phyloP scores from a whole-genome alignment of 495 filamentous ascomycete species.

The Podospora conica region DNA sequence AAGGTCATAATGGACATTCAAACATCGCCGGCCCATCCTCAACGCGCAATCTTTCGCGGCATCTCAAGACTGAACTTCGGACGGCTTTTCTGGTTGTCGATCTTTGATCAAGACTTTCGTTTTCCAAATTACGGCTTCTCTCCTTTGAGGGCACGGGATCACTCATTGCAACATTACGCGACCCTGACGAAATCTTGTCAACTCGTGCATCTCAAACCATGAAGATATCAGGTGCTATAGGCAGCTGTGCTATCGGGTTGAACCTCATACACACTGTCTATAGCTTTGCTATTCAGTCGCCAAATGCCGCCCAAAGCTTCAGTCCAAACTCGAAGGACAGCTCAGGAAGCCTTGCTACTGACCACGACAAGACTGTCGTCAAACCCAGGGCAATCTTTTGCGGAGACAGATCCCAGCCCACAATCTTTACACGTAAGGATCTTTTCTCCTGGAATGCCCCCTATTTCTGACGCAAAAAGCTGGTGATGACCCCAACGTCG shows the following conservation, averaged over 20 bases:
- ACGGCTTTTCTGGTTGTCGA: not conserved
- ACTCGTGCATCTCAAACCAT: not conserved
- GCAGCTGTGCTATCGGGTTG: not conserved
- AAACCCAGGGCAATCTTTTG: not conserved
- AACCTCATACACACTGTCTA: not conserved
- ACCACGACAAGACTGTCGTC: not conserved
- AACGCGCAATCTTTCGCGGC: too few species aligned
- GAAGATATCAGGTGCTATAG: not conserved
- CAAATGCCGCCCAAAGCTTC: not conserved
- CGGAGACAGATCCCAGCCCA: not conserved
- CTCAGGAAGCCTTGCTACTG: not conserved
- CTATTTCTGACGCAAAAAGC: not conserved
- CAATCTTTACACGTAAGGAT: conserved; percentile 7
- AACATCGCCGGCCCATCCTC: too few species aligned
- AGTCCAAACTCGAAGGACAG: not conserved
- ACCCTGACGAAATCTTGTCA: not conserved
- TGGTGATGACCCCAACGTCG: conserved; percentile 12
- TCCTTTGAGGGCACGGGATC: not conserved
- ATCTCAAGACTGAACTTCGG: not conserved
- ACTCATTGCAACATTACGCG: not conserved
- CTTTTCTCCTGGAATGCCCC: not conserved
- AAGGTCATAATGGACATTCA: too few species aligned
- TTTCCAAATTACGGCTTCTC: not conserved
- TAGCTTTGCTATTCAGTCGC: not conserved
- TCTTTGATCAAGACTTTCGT: not conserved